Conservation (phyloP, 2,329 filamentous ascomycete species). For the Botrytis porri region DNA sequence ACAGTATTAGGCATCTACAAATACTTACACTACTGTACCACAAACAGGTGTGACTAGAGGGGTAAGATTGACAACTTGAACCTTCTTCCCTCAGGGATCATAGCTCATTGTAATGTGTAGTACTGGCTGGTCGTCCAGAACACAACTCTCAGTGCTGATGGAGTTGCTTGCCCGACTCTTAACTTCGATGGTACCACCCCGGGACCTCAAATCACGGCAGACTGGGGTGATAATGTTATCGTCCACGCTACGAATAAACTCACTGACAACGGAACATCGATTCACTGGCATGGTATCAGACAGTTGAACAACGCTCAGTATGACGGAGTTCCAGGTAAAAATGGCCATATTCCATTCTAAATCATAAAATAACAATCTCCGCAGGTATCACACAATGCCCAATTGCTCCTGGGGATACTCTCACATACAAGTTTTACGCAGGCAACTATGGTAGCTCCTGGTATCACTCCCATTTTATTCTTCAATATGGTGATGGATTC, state of each 20-base stretch:
- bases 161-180: conserved; percentile 51
- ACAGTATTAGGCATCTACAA: conserved; percentile 35
- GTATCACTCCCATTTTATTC: conserved; percentile 56
- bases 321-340: conserved; percentile 38
- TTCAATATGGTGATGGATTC: conserved; percentile 49
- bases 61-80: conserved; percentile 9
- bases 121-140: conserved; percentile 33
- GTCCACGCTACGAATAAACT: conserved; percentile 39
- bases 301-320: conserved; percentile 43
- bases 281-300: conserved; percentile 52
- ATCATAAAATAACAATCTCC: neutral
- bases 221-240: conserved; percentile 37
- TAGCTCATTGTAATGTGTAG: conserved; percentile 17
- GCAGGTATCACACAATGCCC: conserved; percentile 41
- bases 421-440: conserved; percentile 37
- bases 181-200: conserved; percentile 40
- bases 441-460: conserved; percentile 35
- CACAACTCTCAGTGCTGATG: conserved; percentile 40
- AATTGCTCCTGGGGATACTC: conserved; percentile 48
- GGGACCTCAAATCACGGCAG: conserved; percentile 42
- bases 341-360: neutral
- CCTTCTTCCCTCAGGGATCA: neutral
- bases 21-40: conserved; percentile 34
- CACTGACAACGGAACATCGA: conserved; percentile 45
- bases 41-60: conserved; percentile 39